Evolutionary conservation across 495 filamentous ascomycete genomes (phyloP), one percentile per base, ranked within the genome.

Genomic region (Friedmanniomyces simplex): DNA sequence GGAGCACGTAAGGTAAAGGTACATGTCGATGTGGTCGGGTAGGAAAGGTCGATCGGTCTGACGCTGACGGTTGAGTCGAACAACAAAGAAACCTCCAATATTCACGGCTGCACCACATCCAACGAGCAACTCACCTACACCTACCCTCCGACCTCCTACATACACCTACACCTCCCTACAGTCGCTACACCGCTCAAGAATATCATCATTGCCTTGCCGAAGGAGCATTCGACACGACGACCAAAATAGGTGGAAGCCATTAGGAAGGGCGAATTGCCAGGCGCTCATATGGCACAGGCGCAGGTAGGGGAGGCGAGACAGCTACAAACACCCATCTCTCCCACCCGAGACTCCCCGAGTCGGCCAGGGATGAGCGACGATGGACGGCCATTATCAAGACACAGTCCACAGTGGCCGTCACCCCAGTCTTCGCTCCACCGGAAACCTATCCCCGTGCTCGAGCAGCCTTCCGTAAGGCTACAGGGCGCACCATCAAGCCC

Each of bases 401-500:
- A 28, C 16, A 28, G 46, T 28, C 46, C 46, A 28, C 49, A 32
- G 28, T 32, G 28, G 28, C 39, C 13, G 14, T 20, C 14, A 43
- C 39, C 28, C 14, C 30, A 53, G 14, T 39, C 50, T 22, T 32
- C 28, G 10, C 28, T 32, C 32, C 30, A 41, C 50, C 28, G 36
- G 13, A n/a, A 53, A 32, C 13, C 30, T n/a, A 37, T 51, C 1
- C 59, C 59, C 2, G 20, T 20, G 3, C 43, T 61, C 6, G 21
- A 39, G 20, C 47, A 57, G 10, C 53, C 45, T 8, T 16, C 49
- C 12, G 25, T 57, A 26, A 28, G 53, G n/a, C 49, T 61, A 46
- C 59, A 61, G 13, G 47, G 43, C 13, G 54, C 59, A 13, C 59
- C 59, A 12, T 22, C 54, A 7, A 57, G 53, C 25, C 59, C 59